Evolutionary conservation across 768 basidiomycete species (phyloP), one percentile per base, ranked within the genome.

Genomic region (Thelephora aurantiotincta): DNA sequence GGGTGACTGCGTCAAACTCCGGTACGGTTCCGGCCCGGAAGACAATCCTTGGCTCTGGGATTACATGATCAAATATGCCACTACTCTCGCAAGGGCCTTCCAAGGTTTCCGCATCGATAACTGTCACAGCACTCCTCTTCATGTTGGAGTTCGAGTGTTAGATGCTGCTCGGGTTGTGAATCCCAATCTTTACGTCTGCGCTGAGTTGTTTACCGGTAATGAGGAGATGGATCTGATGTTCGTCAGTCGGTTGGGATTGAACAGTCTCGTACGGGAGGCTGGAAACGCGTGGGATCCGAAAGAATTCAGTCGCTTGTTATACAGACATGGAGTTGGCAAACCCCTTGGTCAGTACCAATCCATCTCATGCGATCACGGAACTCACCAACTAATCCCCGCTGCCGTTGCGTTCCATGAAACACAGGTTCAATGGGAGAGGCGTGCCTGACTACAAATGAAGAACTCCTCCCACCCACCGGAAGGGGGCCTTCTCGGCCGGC

Each of bases 21-120:
- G 96, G 33, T 99, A 96, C 58, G 96, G 96, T 2, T 69, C 74
- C 13, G 73, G 72, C 6, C 83, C 84, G 2, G 67, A 73, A 0
- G 81, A 82, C 52, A 96, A 93, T 61, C 91, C 91, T 0, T 97
- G 88, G 88, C 68, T 98, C 37, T 99, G 96, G 96, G 60, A 74
- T 33, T 82, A 91, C 64, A 97, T 98, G 79, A 81, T 73, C 11
- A 66, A 70, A 46, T 98, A 99, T 55, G 87, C 92, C 48, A 73
- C 71, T 44, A 71, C 72, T 7, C 80, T 98, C 22, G 96, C 94
- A 0, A 67, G 65, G 35, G 74, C 75, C 6, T 99, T 97, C 59
- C 85, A 97, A 51, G 96, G 96, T 9, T 99, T 99, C 74, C 78
- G 96, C 23, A 83, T 99, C 56, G 96, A 99, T 65, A 99, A 99